phyloP scores from a whole-genome alignment of 2,329 filamentous ascomycete species.

The Malbranchea zuffiana region DNA sequence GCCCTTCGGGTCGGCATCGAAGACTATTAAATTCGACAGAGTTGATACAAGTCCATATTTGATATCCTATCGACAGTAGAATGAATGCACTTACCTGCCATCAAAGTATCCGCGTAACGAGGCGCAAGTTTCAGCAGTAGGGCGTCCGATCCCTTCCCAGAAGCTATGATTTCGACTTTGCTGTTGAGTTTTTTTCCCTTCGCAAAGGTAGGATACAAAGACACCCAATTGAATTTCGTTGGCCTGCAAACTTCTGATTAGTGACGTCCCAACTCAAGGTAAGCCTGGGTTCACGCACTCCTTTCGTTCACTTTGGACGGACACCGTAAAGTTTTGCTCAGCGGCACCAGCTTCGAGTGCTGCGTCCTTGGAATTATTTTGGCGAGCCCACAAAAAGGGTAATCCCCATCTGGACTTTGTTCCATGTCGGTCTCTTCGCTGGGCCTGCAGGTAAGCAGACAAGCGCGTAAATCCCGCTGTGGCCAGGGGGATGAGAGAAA shows the following conservation, averaged over 20 bases:
- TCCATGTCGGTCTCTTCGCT: neutral
- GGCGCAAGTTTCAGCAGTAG: neutral
- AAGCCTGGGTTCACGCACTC: neutral
- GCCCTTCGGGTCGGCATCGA: neutral
- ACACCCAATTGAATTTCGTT: neutral
- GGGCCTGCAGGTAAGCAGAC: neutral
- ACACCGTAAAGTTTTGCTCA: neutral
- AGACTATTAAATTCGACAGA: too few relatives aligned
- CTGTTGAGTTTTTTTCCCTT: conserved; percentile 1
- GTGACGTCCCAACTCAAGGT: neutral
- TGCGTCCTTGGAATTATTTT: neutral
- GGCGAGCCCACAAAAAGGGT: neutral
- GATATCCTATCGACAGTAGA: too few relatives aligned
- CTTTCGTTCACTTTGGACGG: neutral
- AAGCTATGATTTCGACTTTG: neutral
- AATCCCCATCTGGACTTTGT: neutral
- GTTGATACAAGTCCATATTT: too few relatives aligned
- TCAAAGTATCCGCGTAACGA: neutral
- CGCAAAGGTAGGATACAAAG: neutral
- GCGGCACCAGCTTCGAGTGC: neutral
- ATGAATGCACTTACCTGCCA: conserved; percentile 1
- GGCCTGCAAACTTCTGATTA: neutral
- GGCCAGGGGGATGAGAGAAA: neutral
- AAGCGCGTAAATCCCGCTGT: neutral
- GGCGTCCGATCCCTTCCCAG: neutral